Percentiles rank a stretch among this genome's conserved stretches.
Evolutionary conservation across 192 early-diverging fungal genomes (phyloP).

Genomic region (Chytriomyces confervae): DNA sequence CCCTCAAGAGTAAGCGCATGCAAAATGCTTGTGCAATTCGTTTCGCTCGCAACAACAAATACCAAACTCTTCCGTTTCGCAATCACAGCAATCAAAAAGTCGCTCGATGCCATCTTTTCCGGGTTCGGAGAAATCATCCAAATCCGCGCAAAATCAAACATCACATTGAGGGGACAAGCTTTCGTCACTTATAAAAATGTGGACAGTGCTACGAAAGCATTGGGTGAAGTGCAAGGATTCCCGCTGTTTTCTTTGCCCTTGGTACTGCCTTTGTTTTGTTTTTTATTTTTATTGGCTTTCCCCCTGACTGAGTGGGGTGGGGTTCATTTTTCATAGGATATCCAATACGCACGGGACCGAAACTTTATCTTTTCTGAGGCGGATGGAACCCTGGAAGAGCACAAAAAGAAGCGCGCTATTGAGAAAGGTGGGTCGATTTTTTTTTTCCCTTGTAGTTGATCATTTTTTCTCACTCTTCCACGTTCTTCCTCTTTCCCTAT

Average conservation of each 20-base stretch:
- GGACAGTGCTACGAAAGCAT: constrained; percentile 76
- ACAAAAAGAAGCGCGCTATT: constrained; percentile 62
- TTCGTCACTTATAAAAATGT: constrained; percentile 82
- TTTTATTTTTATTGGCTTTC: not conserved
- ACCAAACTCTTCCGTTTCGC: not conserved
- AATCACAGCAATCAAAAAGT: constrained; percentile 68
- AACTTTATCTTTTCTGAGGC: constrained; percentile 65
- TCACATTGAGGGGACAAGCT: constrained; percentile 91
- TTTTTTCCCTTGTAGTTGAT: not conserved
- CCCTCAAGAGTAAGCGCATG: constrained; percentile 69
- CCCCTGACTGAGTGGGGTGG: not conserved
- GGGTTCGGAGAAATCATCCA: constrained; percentile 85
- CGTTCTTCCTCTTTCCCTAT: not conserved
- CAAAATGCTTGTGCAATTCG: not conserved
- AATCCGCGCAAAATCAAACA: constrained; percentile 76
- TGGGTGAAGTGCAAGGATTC: constrained; percentile 84
- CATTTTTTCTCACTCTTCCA: not conserved
- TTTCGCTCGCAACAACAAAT: not conserved
- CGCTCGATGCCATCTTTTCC: constrained; percentile 79
- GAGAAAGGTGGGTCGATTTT: constrained; percentile 63
- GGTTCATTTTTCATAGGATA: constrained; percentile 45
- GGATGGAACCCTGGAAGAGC: constrained; percentile 71
- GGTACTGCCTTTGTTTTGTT: constrained; percentile 46
- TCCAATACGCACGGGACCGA: constrained; percentile 56
- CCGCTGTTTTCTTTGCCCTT: constrained; percentile 84